Evolutionary conservation across 1,139 yeast species (phyloP).

Genomic region (Ashbya aceris): DNA sequence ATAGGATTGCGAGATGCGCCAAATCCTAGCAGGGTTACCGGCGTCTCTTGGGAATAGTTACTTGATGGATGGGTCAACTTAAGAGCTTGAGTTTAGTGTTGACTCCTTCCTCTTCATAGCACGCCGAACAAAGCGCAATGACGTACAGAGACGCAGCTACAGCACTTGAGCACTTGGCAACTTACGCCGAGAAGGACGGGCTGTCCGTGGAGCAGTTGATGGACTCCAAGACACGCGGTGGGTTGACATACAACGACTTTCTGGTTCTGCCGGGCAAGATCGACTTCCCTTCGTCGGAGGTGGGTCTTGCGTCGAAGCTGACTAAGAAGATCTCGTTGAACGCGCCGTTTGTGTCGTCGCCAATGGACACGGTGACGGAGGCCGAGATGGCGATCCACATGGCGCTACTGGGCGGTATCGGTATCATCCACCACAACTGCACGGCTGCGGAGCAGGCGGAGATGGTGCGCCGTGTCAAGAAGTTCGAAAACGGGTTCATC

Average conservation of each 20-base stretch:
- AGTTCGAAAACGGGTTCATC: slow-evolving; percentile 95
- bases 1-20: background rate
- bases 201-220: slow-evolving; percentile 73
- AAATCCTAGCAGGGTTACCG: background rate
- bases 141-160: slow-evolving; percentile 43
- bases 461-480: slow-evolving; percentile 95
- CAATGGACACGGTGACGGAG: slow-evolving; percentile 99
- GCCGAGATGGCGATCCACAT: slow-evolving; percentile 94
- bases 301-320: slow-evolving; percentile 71
- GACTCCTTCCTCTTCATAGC: background rate
- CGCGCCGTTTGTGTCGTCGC: slow-evolving; percentile 94
- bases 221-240: slow-evolving; percentile 88
- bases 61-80: background rate
- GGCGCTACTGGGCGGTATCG: slow-evolving; percentile 98
- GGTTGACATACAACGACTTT: slow-evolving; percentile 94
- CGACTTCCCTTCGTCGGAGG: slow-evolving; percentile 72
- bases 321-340: slow-evolving; percentile 87
- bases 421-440: slow-evolving; percentile 97
- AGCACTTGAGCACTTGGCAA: slow-evolving; percentile 59
- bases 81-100: background rate
- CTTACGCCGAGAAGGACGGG: slow-evolving; percentile 73
- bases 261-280: slow-evolving; percentile 92
- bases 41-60: slow-evolving; percentile 2
- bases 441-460: slow-evolving; percentile 95
- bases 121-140: slow-evolving; percentile 13